Percentiles rank a stretch among this genome's conserved stretches.
Conservation (phyloP, 371 early-diverging fungal species). For the Apophysomyces ossiformis region DNA sequence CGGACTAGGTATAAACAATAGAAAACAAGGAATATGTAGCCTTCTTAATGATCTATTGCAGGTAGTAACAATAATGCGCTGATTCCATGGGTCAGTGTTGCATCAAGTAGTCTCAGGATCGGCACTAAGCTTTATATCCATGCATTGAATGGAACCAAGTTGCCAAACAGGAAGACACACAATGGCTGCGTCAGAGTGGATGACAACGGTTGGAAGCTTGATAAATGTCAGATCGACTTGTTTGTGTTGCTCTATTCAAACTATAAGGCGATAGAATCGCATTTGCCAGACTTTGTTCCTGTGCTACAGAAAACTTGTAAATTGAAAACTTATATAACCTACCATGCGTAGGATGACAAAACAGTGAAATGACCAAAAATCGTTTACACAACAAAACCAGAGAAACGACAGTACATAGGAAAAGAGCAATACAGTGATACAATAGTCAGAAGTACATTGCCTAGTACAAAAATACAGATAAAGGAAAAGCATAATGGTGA, state of each 20-base stretch:
- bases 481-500: not conserved
- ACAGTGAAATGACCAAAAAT: not conserved
- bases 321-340: slow-evolving; percentile 27
- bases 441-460: not conserved
- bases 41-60: not conserved
- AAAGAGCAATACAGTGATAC: not conserved
- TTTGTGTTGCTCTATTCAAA: slow-evolving; percentile 31
- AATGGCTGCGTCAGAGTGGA: slow-evolving; percentile 52
- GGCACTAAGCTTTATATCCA: slow-evolving; percentile 38
- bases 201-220: slow-evolving; percentile 44
- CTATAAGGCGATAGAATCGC: slow-evolving; percentile 23
- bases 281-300: slow-evolving; percentile 20
- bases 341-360: slow-evolving; percentile 11
- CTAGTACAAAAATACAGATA: not conserved
- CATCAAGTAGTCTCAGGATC: slow-evolving; percentile 32
- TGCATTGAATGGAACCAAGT: slow-evolving; percentile 33
- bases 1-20: slow-evolving; percentile 22
- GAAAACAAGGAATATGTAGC: not conserved
- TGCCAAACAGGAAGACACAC: slow-evolving; percentile 41
- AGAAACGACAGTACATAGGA: not conserved
- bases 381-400: not conserved
- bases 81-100: slow-evolving; percentile 39
- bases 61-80: slow-evolving; percentile 16
- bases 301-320: slow-evolving; percentile 25
- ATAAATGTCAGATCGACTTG: slow-evolving; percentile 35